Evolutionary conservation across 257 asterid genomes (phyloP), one percentile per base, ranked within the genome.

Genomic region (Ehretia macrophylla): DNA sequence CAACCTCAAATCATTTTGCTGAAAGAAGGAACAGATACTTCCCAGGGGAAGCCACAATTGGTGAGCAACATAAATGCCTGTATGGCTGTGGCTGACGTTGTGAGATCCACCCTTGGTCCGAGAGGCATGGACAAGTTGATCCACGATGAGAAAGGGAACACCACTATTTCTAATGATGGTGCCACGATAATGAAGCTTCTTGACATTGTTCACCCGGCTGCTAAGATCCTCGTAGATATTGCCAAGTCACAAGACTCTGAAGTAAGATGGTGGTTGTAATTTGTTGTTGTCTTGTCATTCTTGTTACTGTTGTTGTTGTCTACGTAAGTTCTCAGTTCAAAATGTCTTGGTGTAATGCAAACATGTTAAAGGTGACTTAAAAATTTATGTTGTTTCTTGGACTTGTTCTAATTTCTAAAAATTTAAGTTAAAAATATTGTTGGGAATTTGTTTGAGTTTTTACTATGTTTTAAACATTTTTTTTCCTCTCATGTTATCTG

Each of bases 111-210:
- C 32, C 97, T 89, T 65, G 97, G 99, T 20, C 99, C 99, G 1
- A 81, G 99, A 77, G 99, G 99, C 62, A 93, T 93, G 99, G 97
- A 93, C 85, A 89, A 93, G 82, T 62, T 89, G 85, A 89, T 93
- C 84, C 97, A 93, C 48, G 97, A 93, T 44, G 97, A 93, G n/a
- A 93, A 93, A 87, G 99, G 99, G 14, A 84, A 71, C 79, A 85
- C 96, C 68, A 93, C 97, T 58, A 93, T 93, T 53, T 93, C 99
- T 13, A 93, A 93, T 79, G 99, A 93, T 60, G 99, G 99, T 70
- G 90, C 99, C 61, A 93, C 99, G 64, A 93, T 93, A 67, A 93
- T 93, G 99, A 93, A 93, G 78, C 99, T 87, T 72, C 95, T 93
- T 14, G 99, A 93, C 73, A 93, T 93, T 67, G 69, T 93, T 69